Percentiles rank a stretch among this genome's conserved stretches.
Conservation (phyloP, 352 stramenopile species). For the Phytophthora citricola region DNA sequence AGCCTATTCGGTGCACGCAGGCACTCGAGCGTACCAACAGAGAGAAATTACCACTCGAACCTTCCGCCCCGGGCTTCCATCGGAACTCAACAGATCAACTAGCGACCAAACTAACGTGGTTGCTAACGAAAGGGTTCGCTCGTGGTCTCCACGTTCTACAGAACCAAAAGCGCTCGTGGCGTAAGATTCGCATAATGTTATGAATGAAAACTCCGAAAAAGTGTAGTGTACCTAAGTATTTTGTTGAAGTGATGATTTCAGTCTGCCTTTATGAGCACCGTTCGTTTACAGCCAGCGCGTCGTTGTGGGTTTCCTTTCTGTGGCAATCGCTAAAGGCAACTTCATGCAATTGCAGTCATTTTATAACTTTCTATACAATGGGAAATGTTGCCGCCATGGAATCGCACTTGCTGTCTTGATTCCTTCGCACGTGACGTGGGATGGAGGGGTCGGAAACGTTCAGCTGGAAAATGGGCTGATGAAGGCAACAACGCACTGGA, state of each 20-base stretch:
- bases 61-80: neutral
- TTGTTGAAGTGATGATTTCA: neutral
- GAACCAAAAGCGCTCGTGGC: constrained; percentile 12
- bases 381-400: neutral
- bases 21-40: neutral
- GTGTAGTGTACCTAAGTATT: no score
- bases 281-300: neutral
- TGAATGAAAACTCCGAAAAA: neutral
- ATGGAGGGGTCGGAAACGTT: neutral
- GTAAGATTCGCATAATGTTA: neutral
- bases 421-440: neutral
- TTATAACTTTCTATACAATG: no score
- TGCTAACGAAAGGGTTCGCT: neutral
- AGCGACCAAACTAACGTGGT: neutral
- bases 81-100: constrained; percentile 1
- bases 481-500: neutral
- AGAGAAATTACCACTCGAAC: constrained; percentile 2
- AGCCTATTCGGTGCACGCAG: constrained; percentile 18
- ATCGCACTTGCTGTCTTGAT: neutral
- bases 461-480: neutral
- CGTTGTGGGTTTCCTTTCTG: neutral
- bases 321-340: neutral
- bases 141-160: constrained; percentile 8
- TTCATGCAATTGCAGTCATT: no score
- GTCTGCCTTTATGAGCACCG: neutral